Percentiles rank a stretch among this genome's conserved stretches.
Conservation (phyloP, 1,139 yeast genomes). For the Taphrina betulina region DNA sequence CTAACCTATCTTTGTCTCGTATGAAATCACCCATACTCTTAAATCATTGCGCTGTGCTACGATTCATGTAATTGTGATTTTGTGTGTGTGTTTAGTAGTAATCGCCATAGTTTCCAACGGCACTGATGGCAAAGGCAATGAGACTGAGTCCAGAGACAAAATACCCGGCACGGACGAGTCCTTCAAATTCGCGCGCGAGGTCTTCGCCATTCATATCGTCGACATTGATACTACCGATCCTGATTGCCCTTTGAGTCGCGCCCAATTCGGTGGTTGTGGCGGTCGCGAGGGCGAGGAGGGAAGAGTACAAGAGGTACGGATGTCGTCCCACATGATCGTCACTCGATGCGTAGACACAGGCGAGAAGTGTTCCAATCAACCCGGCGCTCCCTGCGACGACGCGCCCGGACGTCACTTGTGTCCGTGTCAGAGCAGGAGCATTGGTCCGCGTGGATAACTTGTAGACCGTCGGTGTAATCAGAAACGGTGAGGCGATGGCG, state of each 20-base stretch:
- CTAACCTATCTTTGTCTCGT: too few species aligned
- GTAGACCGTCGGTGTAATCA: constrained; percentile 2
- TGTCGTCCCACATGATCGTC: constrained; percentile 9
- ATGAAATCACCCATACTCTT: too few species aligned
- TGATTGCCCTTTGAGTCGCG: background rate
- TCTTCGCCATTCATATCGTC: constrained; percentile 20
- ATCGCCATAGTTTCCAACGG: constrained; percentile 27
- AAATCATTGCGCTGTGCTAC: too few species aligned
- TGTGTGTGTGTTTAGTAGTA: background rate
- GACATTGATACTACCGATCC: background rate
- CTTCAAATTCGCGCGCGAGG: background rate
- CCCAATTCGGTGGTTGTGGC: background rate
- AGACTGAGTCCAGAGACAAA: background rate
- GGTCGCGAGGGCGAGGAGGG: background rate
- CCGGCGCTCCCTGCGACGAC: background rate
- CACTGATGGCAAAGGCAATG: constrained; percentile 9
- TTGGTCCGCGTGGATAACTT: background rate
- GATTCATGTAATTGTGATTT: background rate
- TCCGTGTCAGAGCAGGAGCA: background rate
- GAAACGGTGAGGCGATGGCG: constrained; percentile 1
- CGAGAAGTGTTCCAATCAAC: background rate
- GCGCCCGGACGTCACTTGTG: background rate
- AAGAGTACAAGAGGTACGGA: constrained; percentile 12
- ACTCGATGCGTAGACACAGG: too few species aligned
- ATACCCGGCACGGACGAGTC: background rate